Base-by-base conservation (phyloP, 2,329 filamentous ascomycete genomes). In the Aspergillus sp. region DNA sequence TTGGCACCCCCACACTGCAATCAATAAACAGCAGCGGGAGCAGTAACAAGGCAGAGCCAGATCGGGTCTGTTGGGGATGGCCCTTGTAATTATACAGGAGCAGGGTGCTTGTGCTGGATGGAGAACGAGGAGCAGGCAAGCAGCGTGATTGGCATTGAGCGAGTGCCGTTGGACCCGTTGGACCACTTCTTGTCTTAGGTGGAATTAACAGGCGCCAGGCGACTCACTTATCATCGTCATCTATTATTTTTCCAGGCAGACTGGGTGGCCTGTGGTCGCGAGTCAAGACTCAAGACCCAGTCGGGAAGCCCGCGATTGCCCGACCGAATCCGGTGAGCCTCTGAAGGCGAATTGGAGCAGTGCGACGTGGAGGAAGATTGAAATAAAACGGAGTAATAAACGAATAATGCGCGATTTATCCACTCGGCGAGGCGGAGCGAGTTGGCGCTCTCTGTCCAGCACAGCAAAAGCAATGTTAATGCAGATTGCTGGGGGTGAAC, bases 271-370 rank as follows among this genome's bases (percentile, higher is more conserved):
- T 31, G 27, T 31, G 27, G 27, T 31, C 27, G 27, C 27, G 27
- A n/a, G 23, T 27, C 15, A 15, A 23, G 43, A 31, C 51, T 50
- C 44, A 23, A n/a, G 44, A 27, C 44, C 44, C 44, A 46, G 44
- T 46, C 49, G 46, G 51, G 43, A 21, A 59, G 53, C 48, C 56
- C 58, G 62, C 56, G 56, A 64, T 60, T 57, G 47, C 52, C 57
- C 57, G 49, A 44, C 50, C 56, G 47, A 56, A 63, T 63, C 60
- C 61, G 62, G 61, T 57, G 59, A 58, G 52, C 31, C n/a, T 35
- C 27, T 31, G 9, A 31, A 3, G 27, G 9, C 27, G 27, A 27
- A 44, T 53, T 37, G 40, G 50, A 19, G 23, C 19, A n/a, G 31
- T 51, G 53, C 51, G 57, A 59, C 56, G 59, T 57, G 58, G 60